phyloP scores from a whole-genome alignment of 768 basidiomycete species.

The Podaxis pistillaris region DNA sequence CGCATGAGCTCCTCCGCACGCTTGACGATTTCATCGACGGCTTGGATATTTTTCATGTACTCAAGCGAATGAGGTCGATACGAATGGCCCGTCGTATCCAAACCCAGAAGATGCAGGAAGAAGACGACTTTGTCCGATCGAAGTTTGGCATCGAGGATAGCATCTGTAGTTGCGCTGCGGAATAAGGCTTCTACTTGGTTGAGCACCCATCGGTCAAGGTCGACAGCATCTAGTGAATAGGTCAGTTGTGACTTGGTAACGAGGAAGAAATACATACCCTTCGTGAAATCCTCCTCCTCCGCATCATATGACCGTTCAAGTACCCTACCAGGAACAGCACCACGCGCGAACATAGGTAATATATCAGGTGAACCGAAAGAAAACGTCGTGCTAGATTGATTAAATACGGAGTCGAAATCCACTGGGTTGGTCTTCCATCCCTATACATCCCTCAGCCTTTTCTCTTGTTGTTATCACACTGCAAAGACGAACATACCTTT shows the following conservation, averaged over 20 bases:
- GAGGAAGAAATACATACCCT: slow-evolving; percentile 42
- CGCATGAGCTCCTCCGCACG: slow-evolving; percentile 60
- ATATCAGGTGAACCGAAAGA: slow-evolving; percentile 90
- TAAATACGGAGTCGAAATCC: slow-evolving; percentile 88
- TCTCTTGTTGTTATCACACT: neutral
- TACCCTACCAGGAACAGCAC: slow-evolving; percentile 68
- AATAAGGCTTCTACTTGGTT: slow-evolving; percentile 64
- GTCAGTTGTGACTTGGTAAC: neutral
- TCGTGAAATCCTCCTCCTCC: slow-evolving; percentile 83
- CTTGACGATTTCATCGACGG: slow-evolving; percentile 73
- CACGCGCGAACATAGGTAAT: slow-evolving; percentile 81
- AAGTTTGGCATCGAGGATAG: slow-evolving; percentile 47
- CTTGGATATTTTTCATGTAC: slow-evolving; percentile 82
- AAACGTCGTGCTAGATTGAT: slow-evolving; percentile 73
- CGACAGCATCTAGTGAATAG: slow-evolving; percentile 58
- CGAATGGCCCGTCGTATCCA: slow-evolving; percentile 87
- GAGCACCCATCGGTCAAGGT: slow-evolving; percentile 77
- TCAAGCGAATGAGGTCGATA: slow-evolving; percentile 86
- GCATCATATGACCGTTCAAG: slow-evolving; percentile 75
- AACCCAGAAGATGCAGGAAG: slow-evolving; percentile 80
- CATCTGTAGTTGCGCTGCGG: slow-evolving; percentile 58
- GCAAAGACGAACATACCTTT: slow-evolving; percentile 44
- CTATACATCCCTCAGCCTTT: slow-evolving; percentile 31
- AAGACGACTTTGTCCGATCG: slow-evolving; percentile 64
- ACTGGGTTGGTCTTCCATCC: slow-evolving; percentile 90